A percentile compares a stretch with the other conserved stretches of the same genome.
Evolutionary conservation across 2,329 filamentous ascomycete species (phyloP).

Genomic region (Sphaerulina musiva): DNA sequence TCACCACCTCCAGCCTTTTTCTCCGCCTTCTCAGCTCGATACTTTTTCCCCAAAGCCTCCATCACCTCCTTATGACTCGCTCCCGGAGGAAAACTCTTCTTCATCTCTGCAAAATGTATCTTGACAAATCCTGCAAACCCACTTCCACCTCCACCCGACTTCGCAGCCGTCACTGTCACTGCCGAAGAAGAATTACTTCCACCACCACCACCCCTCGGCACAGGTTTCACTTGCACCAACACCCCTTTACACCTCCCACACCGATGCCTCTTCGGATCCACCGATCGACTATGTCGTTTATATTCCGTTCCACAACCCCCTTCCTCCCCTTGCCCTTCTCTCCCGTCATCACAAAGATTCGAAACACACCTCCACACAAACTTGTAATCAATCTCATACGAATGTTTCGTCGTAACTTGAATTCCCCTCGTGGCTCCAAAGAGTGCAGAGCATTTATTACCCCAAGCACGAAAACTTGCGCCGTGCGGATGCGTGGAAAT

Average conservation of each 20-base stretch:
- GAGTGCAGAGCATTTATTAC: constrained; percentile 48
- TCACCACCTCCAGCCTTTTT: background rate
- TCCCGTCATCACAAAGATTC: background rate
- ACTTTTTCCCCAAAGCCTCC: constrained; percentile 58
- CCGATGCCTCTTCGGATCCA: constrained; percentile 62
- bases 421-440: constrained; percentile 57
- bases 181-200: background rate
- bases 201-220: constrained; percentile 46
- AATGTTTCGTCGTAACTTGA: constrained; percentile 81
- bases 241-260: constrained; percentile 68
- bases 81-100: constrained; percentile 46
- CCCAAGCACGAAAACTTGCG: constrained; percentile 74
- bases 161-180: background rate
- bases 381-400: constrained; percentile 85
- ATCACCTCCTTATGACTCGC: constrained; percentile 61
- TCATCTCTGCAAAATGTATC: constrained; percentile 59
- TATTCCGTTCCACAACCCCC: constrained; percentile 60
- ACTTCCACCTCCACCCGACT: constrained; percentile 10
- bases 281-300: constrained; percentile 78
- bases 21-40: constrained; percentile 46
- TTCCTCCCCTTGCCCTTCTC: too few relatives aligned
- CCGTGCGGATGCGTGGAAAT: constrained; percentile 74
- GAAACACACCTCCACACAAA: constrained; percentile 72
- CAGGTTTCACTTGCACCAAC: constrained; percentile 72
- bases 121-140: constrained; percentile 59